These are phyloP conservation scores for Mycena sp. DNA, from an alignment of 1,284 basidiomycete species.

Conservation along the genomic window DNA sequence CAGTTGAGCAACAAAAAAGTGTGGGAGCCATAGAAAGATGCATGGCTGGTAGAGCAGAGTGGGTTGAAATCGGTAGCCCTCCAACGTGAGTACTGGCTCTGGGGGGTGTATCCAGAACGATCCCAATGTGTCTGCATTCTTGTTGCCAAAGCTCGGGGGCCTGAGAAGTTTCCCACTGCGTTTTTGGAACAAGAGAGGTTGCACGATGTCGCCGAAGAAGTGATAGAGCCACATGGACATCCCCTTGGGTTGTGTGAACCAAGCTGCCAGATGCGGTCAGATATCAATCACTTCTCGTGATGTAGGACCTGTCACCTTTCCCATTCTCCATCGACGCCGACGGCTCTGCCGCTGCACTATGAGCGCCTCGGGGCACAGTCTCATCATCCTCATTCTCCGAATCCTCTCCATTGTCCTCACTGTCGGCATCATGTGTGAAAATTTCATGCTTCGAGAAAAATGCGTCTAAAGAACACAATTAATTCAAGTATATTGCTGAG, in stretches of 20 bases:
- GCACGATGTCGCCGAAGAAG: conserved; percentile 8
- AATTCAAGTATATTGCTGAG: no score
- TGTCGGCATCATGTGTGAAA: no score
- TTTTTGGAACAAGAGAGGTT: conserved; percentile 5
- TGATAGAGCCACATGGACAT: conserved; percentile 15
- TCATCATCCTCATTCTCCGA: no score
- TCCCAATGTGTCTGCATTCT: neutral
- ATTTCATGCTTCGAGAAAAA: no score
- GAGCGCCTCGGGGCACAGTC: no score
- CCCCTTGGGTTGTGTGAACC: conserved; percentile 14
- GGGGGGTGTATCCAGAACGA: conserved; percentile 20
- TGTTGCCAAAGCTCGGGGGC: neutral
- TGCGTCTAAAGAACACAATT: no score
- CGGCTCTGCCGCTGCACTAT: no score
- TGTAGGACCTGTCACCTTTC: no score
- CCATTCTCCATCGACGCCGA: no score
- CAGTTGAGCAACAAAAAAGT: conserved; percentile 16
- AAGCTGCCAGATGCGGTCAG: no score
- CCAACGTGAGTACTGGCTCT: conserved; percentile 4
- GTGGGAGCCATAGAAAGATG: conserved; percentile 15
- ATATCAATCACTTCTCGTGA: no score
- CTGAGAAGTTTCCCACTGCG: neutral
- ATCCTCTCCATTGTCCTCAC: no score
- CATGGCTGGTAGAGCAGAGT: neutral
- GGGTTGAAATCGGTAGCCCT: neutral